These are phyloP conservation scores for Grosmannia clavigera DNA, from an alignment of 2,329 filamentous ascomycete species.

Conservation along the genomic window DNA sequence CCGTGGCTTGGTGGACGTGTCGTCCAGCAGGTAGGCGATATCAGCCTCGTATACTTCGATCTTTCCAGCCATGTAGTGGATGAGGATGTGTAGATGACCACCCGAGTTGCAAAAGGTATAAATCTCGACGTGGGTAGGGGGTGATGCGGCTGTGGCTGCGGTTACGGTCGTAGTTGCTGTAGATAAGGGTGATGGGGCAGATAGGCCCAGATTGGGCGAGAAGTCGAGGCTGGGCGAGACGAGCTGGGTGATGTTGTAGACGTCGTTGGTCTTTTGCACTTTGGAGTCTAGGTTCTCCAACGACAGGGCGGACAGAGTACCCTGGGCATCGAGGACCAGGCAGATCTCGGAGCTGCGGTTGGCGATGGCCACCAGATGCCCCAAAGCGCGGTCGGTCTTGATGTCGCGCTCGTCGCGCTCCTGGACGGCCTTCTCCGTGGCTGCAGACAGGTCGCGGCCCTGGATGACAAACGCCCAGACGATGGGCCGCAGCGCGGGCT, in stretches of 20 bases:
- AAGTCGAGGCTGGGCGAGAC: slow-evolving; percentile 43
- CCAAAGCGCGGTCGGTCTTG: slow-evolving; percentile 56
- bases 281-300: slow-evolving; percentile 74
- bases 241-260: slow-evolving; percentile 81
- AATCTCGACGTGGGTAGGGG: slow-evolving; percentile 47
- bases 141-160: neutral
- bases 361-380: slow-evolving; percentile 75
- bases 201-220: slow-evolving; percentile 15
- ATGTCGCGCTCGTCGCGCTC: slow-evolving; percentile 39
- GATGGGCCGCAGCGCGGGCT: neutral
- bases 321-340: slow-evolving; percentile 69
- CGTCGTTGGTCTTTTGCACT: slow-evolving; percentile 48
- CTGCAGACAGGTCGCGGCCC: slow-evolving; percentile 63
- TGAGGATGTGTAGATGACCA: slow-evolving; percentile 57
- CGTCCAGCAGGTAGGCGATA: slow-evolving; percentile 70
- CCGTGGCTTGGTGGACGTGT: slow-evolving; percentile 46
- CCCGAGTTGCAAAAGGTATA: slow-evolving; percentile 57
- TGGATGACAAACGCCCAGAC: slow-evolving; percentile 73
- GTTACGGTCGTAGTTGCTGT: slow-evolving; percentile 1
- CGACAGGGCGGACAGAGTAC: slow-evolving; percentile 85
- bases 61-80: slow-evolving; percentile 76
- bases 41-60: slow-evolving; percentile 72
- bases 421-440: slow-evolving; percentile 65
- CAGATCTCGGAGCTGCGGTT: slow-evolving; percentile 81
- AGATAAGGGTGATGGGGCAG: neutral